Evolutionary conservation across 371 early-diverging fungal genomes (phyloP), one percentile per base, ranked within the genome.

Genomic region (Choanephora cucurbitarum): DNA sequence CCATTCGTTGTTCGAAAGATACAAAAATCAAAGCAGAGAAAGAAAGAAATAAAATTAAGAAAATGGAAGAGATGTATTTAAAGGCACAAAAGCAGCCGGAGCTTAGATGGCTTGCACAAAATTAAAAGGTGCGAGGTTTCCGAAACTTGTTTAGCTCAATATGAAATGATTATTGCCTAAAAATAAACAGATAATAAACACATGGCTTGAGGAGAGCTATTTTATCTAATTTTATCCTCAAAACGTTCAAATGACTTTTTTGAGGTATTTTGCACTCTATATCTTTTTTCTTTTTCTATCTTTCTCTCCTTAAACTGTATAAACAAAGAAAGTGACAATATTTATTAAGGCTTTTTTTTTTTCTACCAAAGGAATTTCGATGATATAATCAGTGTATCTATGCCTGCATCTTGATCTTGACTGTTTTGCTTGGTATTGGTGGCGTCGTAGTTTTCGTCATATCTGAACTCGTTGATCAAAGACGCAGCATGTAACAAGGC

Each of bases 401-500:
- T 22, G 0, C 17, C 23, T 33, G 49, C 17, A 13, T 43, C 37
- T 9, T 41, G 18, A 6, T 39, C 21, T 14, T n/a, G 28, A 7
- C 28, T 28, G 28, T 28, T 28, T 7, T 28, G 28, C 28, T 28
- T 28, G 3, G 28, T 28, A 28, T 7, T 28, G 28, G 28, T 60
- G 3, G 60, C 60, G 21, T 43, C 18, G 17, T 54, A 60, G 17
- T 21, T 49, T n/a, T 44, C 44, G 28, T 60, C 60, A 18, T 43
- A 54, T 55, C 56, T 50, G 18, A 46, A 64, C 15, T 64, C 64
- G 15, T 64, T 51, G 3, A 64, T 59, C 18, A 64, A 33, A 6
- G 55, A 55, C 13, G 55, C 55, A 18, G 55, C 55, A 33, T 58
- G 52, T 41, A 58, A 56, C 13, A 77, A 64, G 9, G 69, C 67